These are phyloP conservation scores for Funneliformis caledonium DNA, from an alignment of 371 early-diverging fungal genomes.

Conservation along the genomic window DNA sequence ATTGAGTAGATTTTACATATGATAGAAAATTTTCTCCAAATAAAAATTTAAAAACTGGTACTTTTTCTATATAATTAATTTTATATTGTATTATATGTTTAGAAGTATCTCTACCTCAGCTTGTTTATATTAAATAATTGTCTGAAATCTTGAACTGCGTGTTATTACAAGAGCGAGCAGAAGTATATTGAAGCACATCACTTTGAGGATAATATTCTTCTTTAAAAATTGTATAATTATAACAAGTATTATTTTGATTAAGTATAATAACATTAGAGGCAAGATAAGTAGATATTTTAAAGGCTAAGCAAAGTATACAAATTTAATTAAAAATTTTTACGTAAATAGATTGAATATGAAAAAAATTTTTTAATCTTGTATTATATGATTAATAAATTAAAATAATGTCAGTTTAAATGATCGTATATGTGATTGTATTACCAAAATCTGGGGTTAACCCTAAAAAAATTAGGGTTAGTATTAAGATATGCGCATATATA, in stretches of 20 bases:
- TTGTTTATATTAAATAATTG: neutral
- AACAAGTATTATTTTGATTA: slow-evolving; percentile 5
- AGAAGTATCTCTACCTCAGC: neutral
- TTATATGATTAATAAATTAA: no score
- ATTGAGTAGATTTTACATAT: neutral
- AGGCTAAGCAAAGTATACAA: no score
- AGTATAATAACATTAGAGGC: neutral
- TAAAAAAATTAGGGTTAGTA: no score
- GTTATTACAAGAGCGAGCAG: neutral
- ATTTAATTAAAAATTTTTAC: no score
- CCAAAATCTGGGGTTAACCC: no score
- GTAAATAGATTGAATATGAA: no score
- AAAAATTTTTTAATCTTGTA: no score
- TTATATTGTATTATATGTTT: neutral
- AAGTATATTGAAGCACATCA: neutral
- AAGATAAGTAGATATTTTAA: no score
- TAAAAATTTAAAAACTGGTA: neutral
- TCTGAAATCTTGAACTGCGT: neutral
- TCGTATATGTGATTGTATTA: no score
- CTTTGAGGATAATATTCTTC: slow-evolving; percentile 1
- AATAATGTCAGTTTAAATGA: no score
- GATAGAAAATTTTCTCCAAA: neutral
- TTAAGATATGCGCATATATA: no score
- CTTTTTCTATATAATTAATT: slow-evolving; percentile 1
- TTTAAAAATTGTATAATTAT: neutral